These are phyloP conservation scores for Clarireedia paspali DNA, from an alignment of 2,329 filamentous ascomycete species.

Conservation along the genomic window DNA sequence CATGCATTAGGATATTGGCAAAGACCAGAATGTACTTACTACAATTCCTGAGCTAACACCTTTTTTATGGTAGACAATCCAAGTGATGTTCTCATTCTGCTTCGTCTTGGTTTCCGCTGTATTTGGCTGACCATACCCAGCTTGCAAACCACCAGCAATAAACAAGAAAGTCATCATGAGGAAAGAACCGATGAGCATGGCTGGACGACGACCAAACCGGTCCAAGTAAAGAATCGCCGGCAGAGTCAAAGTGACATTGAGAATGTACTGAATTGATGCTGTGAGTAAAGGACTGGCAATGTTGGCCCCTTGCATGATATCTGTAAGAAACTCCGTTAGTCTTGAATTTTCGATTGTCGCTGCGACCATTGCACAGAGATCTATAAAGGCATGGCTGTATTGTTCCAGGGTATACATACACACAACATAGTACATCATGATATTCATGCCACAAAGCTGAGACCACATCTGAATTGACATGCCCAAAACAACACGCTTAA, in stretches of 20 bases:
- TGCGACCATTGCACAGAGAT: too few relatives aligned
- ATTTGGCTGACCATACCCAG: slow-evolving; percentile 47
- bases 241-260: slow-evolving; percentile 72
- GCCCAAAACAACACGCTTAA: slow-evolving; percentile 64
- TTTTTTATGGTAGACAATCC: slow-evolving; percentile 45
- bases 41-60: slow-evolving; percentile 55
- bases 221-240: slow-evolving; percentile 71
- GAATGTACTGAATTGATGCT: slow-evolving; percentile 65
- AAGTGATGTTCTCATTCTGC: slow-evolving; percentile 43
- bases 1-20: too few relatives aligned
- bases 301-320: slow-evolving; percentile 60
- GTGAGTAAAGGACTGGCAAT: slow-evolving; percentile 54
- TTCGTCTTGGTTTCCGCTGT: slow-evolving; percentile 31
- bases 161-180: slow-evolving; percentile 58
- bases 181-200: slow-evolving; percentile 52
- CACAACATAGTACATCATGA: slow-evolving; percentile 61
- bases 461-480: slow-evolving; percentile 71
- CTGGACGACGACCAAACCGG: slow-evolving; percentile 62
- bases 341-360: too few relatives aligned
- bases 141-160: slow-evolving; percentile 54
- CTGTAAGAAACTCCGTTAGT: slow-evolving; percentile 18
- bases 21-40: slow-evolving; percentile 30
- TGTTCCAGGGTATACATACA: slow-evolving; percentile 32
- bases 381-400: not conserved
- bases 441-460: slow-evolving; percentile 69